Evolutionary conservation across 768 basidiomycete species (phyloP).

Genomic region (Lyophyllum shimeji): DNA sequence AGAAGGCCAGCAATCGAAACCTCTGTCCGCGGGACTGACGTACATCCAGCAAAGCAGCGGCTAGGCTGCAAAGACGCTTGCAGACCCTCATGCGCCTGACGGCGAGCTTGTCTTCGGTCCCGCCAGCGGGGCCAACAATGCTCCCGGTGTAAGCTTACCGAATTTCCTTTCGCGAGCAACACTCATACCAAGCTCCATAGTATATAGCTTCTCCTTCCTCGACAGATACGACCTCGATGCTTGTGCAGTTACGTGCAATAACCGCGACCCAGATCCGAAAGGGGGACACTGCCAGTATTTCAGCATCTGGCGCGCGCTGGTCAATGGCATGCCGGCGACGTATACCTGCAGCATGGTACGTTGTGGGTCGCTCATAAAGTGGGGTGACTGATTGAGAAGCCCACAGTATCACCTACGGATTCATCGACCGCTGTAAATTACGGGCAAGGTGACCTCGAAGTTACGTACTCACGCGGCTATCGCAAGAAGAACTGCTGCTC

Average conservation of each 20-base stretch:
- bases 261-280: conserved; percentile 36
- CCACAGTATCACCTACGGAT: conserved; percentile 42
- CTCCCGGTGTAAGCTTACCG: conserved; percentile 18
- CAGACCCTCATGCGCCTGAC: conserved; percentile 37
- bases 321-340: conserved; percentile 39
- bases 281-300: conserved; percentile 48
- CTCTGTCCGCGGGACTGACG: conserved; percentile 34
- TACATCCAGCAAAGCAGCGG: conserved; percentile 47
- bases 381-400: not conserved
- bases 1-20: conserved; percentile 40
- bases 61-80: conserved; percentile 34
- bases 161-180: conserved; percentile 4
- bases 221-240: conserved; percentile 45
- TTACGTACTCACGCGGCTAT: conserved; percentile 47
- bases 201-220: conserved; percentile 49
- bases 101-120: conserved; percentile 47
- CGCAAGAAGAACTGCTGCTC: conserved; percentile 33
- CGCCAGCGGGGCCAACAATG: conserved; percentile 44
- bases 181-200: conserved; percentile 20
- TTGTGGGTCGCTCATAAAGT: not conserved
- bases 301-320: conserved; percentile 51
- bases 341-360: conserved; percentile 49
- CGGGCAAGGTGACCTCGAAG: conserved; percentile 41
- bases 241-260: conserved; percentile 42
- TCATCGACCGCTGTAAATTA: conserved; percentile 43